These are phyloP conservation scores for Calonectria pauciramosa DNA, from an alignment of 2,329 filamentous ascomycete species.

Conservation along the genomic window DNA sequence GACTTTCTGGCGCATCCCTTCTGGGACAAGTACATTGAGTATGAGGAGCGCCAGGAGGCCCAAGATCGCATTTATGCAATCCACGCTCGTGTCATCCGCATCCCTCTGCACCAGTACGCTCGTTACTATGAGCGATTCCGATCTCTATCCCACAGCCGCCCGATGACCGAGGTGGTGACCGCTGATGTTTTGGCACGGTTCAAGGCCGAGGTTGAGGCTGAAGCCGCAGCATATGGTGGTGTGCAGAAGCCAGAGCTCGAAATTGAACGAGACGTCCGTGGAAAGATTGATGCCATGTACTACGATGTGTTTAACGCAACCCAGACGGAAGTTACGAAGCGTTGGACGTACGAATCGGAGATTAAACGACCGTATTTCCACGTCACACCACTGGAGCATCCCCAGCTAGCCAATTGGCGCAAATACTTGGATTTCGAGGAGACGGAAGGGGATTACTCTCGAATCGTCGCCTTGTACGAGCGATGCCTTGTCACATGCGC, in stretches of 20 bases:
- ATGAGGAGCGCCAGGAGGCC: slow-evolving; percentile 90
- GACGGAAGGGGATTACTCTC: slow-evolving; percentile 79
- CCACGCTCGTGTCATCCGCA: slow-evolving; percentile 83
- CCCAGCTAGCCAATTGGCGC: slow-evolving; percentile 90
- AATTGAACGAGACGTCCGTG: slow-evolving; percentile 84
- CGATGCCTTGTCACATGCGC: slow-evolving; percentile 93
- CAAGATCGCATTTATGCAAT: slow-evolving; percentile 89
- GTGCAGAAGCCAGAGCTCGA: slow-evolving; percentile 78
- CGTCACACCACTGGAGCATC: slow-evolving; percentile 90
- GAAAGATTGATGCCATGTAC: slow-evolving; percentile 84
- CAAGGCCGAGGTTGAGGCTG: slow-evolving; percentile 78
- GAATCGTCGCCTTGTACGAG: slow-evolving; percentile 90
- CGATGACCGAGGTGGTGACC: slow-evolving; percentile 80
- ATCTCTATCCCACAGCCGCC: slow-evolving; percentile 78
- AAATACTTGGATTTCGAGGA: slow-evolving; percentile 99
- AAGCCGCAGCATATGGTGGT: slow-evolving; percentile 66
- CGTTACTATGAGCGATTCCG: slow-evolving; percentile 95
- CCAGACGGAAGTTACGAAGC: slow-evolving; percentile 89
- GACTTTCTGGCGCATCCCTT: slow-evolving; percentile 96
- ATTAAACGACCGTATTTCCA: slow-evolving; percentile 98
- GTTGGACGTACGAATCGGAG: slow-evolving; percentile 95
- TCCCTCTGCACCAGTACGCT: slow-evolving; percentile 96
- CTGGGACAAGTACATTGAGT: slow-evolving; percentile 99
- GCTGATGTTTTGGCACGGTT: slow-evolving; percentile 77
- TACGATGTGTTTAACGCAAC: slow-evolving; percentile 85